A percentile compares a stretch with the other conserved stretches of the same genome.
Conservation (phyloP, 78 protist genomes). For the Dictyostelium purpureum region DNA sequence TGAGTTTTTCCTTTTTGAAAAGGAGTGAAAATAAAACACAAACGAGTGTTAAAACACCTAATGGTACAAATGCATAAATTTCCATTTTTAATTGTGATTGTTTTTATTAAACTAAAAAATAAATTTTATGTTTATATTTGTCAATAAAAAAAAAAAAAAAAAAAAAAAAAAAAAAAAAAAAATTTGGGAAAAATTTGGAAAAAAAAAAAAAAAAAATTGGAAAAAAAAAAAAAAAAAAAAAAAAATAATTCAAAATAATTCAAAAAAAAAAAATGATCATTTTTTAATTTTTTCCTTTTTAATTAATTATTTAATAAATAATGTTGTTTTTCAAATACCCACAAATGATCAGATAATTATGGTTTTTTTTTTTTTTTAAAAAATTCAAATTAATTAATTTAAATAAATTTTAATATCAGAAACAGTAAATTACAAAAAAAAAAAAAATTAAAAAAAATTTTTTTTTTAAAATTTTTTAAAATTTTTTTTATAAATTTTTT, state of each 20-base stretch:
- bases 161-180: background rate
- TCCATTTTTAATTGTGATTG: background rate
- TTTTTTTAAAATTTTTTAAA: too few species aligned
- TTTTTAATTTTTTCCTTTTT: background rate
- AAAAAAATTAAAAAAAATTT: too few species aligned
- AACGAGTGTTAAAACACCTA: conserved; percentile 31
- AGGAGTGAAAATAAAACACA: conserved; percentile 40
- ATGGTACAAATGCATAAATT: conserved; percentile 60
- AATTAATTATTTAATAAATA: background rate
- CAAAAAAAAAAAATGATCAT: background rate
- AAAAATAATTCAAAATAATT: too few species aligned
- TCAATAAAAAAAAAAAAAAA: too few species aligned
- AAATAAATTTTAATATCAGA: too few species aligned
- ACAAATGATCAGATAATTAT: background rate
- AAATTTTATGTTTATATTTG: background rate
- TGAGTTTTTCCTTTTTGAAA: conserved; percentile 37
- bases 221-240: background rate
- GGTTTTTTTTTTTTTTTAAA: background rate
- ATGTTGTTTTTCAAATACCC: background rate
- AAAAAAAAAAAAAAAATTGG: background rate
- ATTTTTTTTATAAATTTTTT: too few species aligned
- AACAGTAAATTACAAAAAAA: too few species aligned
- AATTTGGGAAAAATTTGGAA: background rate
- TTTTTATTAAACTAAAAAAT: too few species aligned
- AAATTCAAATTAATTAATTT: background rate